Base-by-base conservation (phyloP, 148 eudicot species). In the Rhododendron ferrugineum region DNA sequence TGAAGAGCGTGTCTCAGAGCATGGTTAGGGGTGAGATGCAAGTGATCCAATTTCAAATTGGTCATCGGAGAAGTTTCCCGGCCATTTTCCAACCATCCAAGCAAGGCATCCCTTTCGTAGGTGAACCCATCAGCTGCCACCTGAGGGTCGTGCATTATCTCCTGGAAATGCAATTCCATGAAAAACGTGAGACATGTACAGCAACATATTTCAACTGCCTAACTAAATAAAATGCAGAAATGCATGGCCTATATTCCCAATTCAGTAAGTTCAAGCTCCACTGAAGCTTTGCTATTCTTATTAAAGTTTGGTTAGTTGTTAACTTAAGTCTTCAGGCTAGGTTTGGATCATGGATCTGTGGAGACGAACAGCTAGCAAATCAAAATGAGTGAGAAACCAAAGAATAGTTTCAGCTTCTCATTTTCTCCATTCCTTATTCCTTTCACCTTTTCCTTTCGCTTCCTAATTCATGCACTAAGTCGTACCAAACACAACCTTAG, bases 61-160 rank as follows among this genome's bases (percentile, higher is more conserved):
- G 98, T 95, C 98, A 95, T 91, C 4, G 98, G 98, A 86, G 98
- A 95, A 80, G 96, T 91, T 86, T 93, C 98, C 16, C 92, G 90
- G 8, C 96, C 97, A 78, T 89, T 93, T 79, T 84, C 91, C 82
- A 95, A 81, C 98, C 97, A 94, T 81, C 90, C 93, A 3, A 88
- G 88, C 78, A 95, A 79, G 78, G 94, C 95, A 52, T 89, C 93
- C 87, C 94, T 91, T 89, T 95, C 98, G 11, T 95, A 95, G 15
- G 97, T 95, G 88, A 90, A 92, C 56, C 98, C 98, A 83, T 95
- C 98, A 36, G 98, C 96, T 50, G 97, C 97, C 82, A 95, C 94
- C 86, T 91, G 95, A 82, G 98, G 98, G 80, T 95, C 96, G 44
- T 90, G 88, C 98, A 95, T 94, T 40, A 95, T 89, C 82, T 95